Conservation (phyloP, 2,329 filamentous ascomycete genomes). For the Sporothrix brunneoviolacea region DNA sequence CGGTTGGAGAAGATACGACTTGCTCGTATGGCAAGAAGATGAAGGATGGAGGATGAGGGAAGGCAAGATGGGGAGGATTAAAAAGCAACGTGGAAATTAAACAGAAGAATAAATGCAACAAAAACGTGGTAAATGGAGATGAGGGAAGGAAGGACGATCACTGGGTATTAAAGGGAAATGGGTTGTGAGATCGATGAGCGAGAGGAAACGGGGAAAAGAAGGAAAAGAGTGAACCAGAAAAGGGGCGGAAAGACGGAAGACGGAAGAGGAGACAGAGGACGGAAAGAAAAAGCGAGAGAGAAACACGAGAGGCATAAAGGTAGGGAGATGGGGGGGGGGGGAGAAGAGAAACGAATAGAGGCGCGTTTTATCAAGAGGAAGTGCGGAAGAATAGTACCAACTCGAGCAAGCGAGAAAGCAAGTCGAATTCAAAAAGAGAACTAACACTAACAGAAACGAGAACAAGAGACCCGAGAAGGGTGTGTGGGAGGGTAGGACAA, state of each 20-base stretch:
- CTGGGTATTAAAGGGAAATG: neutral
- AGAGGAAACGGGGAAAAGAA: neutral
- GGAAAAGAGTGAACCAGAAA: neutral
- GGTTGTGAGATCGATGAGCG: no score
- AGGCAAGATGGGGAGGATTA: neutral
- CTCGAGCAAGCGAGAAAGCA: no score
- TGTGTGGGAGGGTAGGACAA: no score
- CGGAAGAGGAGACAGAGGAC: neutral
- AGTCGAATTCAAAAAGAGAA: no score
- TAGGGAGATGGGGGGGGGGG: no score
- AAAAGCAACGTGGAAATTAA: neutral
- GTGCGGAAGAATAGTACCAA: neutral
- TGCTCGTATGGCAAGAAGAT: neutral
- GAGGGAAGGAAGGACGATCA: slow-evolving; percentile 7
- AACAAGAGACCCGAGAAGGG: no score
- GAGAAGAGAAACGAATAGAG: no score
- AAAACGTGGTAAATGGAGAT: slow-evolving; percentile 3
- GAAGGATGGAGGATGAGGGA: neutral
- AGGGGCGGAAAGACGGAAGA: neutral
- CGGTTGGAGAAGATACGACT: neutral
- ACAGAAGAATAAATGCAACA: neutral
- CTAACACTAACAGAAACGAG: no score
- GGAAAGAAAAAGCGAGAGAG: neutral
- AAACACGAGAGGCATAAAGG: no score
- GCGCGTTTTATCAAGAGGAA: neutral